Percentiles rank a stretch among this genome's conserved stretches.
phyloP scores from a whole-genome alignment of 2,329 filamentous ascomycete genomes.

The Penicillium sp. region DNA sequence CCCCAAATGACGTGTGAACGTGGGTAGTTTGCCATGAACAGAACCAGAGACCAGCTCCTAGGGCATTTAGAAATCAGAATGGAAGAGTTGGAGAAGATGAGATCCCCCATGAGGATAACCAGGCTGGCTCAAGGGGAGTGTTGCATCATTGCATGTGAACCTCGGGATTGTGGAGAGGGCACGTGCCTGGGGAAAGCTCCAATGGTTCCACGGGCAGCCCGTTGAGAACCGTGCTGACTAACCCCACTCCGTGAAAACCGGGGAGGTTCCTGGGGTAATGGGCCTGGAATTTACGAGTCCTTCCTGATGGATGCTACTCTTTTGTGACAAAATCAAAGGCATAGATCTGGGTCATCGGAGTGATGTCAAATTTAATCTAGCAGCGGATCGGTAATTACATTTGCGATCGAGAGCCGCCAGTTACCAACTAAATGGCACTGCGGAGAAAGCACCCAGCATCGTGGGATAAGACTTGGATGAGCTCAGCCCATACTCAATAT shows the following conservation, averaged over 20 bases:
- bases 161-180: constrained; percentile 31
- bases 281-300: not conserved
- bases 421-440: no score
- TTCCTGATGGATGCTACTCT: not conserved
- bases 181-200: constrained; percentile 28
- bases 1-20: constrained; percentile 16
- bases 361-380: no score
- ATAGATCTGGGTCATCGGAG: no score
- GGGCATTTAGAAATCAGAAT: not conserved
- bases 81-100: constrained; percentile 5
- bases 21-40: constrained; percentile 16
- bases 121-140: constrained; percentile 3
- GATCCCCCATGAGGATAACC: constrained; percentile 5
- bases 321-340: no score
- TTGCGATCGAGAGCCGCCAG: no score
- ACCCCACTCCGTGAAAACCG: not conserved
- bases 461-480: no score
- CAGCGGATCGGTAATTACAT: no score
- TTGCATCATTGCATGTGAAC: constrained; percentile 36
- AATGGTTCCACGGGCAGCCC: not conserved
- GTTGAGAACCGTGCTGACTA: not conserved
- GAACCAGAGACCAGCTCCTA: constrained; percentile 5
- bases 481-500: no score
- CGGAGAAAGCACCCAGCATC: no score
- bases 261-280: not conserved